Base-by-base conservation (phyloP, 257 asterid species). In the Solanum arcanum region DNA sequence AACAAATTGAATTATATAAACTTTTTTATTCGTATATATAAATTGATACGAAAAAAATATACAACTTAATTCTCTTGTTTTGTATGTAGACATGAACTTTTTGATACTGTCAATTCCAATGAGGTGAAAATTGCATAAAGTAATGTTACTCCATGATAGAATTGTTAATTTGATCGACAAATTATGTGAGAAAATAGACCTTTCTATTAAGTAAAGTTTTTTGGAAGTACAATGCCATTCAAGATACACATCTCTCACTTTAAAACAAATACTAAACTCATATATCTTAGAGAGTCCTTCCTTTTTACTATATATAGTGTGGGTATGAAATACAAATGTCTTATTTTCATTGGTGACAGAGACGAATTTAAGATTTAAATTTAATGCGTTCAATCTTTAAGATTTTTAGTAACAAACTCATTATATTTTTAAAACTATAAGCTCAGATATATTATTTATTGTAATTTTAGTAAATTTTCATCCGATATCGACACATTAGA, bases 301-400 rank as follows among this genome's bases (percentile, higher is more conserved):
- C 31, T 62, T 62, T 56, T 20, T 20, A 56, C 25, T 56, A 56
- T 18, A 52, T 3, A 56, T 20, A 56, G 23, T 3, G 66, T 7
- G 25, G 25, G 5, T 20, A 56, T 56, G 12, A 56, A 56, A 56
- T 56, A 20, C 12, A 20, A 56, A 56, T 56, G 12, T 56, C 66
- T 56, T 56, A 0, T 56, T 7, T 42, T 10, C 0, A 3, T 20
- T 0, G 25, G 2, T 56, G 66, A 56, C 25, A 56, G 12, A 20
- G 25, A 20, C 5, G 12, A 12, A 56, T 56, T 56, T 1, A 56
- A 56, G 5, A 56, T 20, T 56, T 56, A 18, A 56, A 56, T 20
- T 56, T 20, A 20, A 56, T 20, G 5, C 2, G 12, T 20, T 56
- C 12, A 56, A 56, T 0, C n/a, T 56, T 20, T 20, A 56, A 56